Evolutionary conservation across 2,329 filamentous ascomycete species (phyloP).

Genomic region (Fusarium beomiforme): DNA sequence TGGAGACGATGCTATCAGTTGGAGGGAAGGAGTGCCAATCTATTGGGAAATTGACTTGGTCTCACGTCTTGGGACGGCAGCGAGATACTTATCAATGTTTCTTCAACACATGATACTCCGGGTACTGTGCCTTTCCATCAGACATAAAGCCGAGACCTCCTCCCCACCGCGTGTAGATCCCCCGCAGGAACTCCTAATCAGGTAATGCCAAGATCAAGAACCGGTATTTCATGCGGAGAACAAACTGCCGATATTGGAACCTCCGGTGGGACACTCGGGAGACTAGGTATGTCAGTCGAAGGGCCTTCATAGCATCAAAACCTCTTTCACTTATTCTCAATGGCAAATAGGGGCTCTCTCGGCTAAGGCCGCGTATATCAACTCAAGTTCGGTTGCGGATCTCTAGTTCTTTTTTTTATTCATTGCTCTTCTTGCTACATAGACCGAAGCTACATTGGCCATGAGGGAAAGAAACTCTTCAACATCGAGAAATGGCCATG

Average conservation of each 20-base stretch:
- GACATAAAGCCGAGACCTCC: background rate
- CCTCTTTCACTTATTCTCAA: too few species aligned
- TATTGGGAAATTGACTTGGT: background rate
- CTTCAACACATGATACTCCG: accelerated
- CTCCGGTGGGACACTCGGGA: background rate
- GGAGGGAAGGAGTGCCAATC: background rate
- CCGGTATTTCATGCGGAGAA: too few species aligned
- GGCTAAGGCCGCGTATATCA: too few species aligned
- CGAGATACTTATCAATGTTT: background rate
- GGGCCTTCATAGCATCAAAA: too few species aligned
- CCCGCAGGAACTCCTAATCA: background rate
- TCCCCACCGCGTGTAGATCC: background rate
- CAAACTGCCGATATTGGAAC: background rate
- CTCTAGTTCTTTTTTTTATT: too few species aligned
- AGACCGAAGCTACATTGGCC: too few species aligned
- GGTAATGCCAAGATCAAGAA: accelerated
- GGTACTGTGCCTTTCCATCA: background rate
- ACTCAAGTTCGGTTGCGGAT: too few species aligned
- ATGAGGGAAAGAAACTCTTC: too few species aligned
- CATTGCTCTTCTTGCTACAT: too few species aligned
- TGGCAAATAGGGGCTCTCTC: too few species aligned
- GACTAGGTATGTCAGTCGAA: background rate
- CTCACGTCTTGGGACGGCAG: accelerated
- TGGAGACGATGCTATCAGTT: background rate
- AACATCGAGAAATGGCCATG: too few species aligned